Evolutionary conservation across 73 alveolate genomes (phyloP).

Genomic region (Paramecium caudatum): DNA sequence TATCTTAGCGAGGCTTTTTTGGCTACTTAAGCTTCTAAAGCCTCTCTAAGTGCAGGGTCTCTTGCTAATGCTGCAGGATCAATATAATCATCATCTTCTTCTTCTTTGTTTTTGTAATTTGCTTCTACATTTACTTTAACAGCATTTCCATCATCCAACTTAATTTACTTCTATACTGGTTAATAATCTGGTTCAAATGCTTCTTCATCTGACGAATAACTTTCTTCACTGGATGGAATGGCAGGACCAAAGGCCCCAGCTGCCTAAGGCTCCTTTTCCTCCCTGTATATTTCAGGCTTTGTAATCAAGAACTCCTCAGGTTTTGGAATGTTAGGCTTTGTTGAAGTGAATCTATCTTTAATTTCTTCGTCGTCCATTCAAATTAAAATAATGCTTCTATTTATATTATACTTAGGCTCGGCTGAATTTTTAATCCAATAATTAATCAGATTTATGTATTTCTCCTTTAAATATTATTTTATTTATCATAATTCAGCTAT

Average conservation of each 20-base stretch:
- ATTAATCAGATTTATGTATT: too few species aligned
- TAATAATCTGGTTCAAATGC: slow-evolving; percentile 50
- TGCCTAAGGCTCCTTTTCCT: background rate
- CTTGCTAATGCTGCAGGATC: slow-evolving; percentile 70
- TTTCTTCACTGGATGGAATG: slow-evolving; percentile 46
- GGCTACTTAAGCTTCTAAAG: slow-evolving; percentile 22
- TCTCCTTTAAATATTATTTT: too few species aligned
- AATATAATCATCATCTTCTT: slow-evolving; percentile 58
- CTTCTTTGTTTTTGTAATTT: background rate
- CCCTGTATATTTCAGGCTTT: background rate
- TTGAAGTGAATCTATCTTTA: slow-evolving; percentile 23
- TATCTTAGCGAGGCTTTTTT: slow-evolving; percentile 9
- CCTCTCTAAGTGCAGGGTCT: slow-evolving; percentile 66
- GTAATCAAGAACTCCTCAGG: background rate
- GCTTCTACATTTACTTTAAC: background rate
- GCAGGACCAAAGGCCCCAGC: slow-evolving; percentile 39
- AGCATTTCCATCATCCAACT: background rate
- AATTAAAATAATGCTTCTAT: too few species aligned
- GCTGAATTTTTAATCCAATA: too few species aligned
- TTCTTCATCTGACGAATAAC: slow-evolving; percentile 57
- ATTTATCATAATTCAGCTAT: too few species aligned
- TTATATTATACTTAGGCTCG: too few species aligned
- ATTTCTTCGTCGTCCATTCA: background rate
- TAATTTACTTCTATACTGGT: background rate
- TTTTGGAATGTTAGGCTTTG: slow-evolving; percentile 48